Percentiles rank a stretch among this genome's conserved stretches.
Evolutionary conservation across 345 rosid genomes (phyloP).

Genomic region (Psidium guajava): DNA sequence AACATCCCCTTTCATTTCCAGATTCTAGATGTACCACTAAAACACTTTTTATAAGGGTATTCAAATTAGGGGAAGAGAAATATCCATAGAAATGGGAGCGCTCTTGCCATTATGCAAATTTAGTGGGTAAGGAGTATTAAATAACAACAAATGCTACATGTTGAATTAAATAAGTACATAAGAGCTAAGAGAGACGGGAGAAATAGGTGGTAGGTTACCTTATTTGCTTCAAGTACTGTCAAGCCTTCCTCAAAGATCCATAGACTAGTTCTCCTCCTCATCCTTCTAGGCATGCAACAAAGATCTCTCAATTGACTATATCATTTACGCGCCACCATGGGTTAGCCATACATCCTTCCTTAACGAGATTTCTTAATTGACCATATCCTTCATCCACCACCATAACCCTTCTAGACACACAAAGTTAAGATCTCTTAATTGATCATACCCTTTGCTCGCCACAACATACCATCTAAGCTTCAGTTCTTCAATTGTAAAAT

Average conservation of each 20-base stretch:
- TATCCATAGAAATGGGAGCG: neutral
- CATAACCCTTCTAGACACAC: no score
- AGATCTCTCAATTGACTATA: neutral
- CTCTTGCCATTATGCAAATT: neutral
- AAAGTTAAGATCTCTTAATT: no score
- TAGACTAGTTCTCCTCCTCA: neutral
- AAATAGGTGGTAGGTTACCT: neutral
- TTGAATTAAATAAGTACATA: neutral
- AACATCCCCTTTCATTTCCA: neutral
- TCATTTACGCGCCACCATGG: neutral
- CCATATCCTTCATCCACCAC: neutral
- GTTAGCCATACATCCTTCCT: neutral
- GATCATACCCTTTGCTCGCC: neutral
- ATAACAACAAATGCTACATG: neutral
- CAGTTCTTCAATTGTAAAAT: neutral
- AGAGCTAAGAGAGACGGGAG: neutral
- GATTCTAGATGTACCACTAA: neutral
- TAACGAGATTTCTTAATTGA: neutral
- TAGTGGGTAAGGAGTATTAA: neutral
- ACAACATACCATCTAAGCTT: neutral
- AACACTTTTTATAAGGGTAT: neutral
- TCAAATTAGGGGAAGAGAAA: neutral
- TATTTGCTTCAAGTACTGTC: neutral
- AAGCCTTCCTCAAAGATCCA: neutral
- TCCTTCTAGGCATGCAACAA: neutral